A percentile compares a stretch with the other conserved stretches of the same genome.
These are phyloP conservation scores for Meripilus lineatus DNA, from an alignment of 1,284 basidiomycete species.

Conservation along the genomic window DNA sequence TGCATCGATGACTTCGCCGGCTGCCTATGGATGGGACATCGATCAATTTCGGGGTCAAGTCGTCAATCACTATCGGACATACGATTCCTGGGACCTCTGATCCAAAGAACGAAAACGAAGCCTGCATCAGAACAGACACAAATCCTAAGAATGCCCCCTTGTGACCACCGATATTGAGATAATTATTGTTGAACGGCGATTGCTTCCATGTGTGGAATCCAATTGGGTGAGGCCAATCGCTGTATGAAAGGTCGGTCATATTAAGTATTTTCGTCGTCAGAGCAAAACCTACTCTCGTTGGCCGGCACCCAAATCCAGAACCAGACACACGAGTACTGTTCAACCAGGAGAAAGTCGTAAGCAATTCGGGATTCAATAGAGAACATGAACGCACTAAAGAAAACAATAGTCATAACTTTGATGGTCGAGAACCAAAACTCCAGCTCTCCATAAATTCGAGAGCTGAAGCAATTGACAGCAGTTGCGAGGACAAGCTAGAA, in stretches of 20 bases:
- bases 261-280: no score
- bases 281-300: no score
- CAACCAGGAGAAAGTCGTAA: background rate
- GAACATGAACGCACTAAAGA: constrained; percentile 22
- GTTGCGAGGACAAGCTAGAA: constrained; percentile 73
- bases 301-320: constrained; percentile 27
- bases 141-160: constrained; percentile 43
- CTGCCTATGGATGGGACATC: constrained; percentile 24
- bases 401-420: constrained; percentile 34
- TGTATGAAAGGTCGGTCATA: no score
- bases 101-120: constrained; percentile 29
- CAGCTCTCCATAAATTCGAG: constrained; percentile 29
- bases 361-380: background rate
- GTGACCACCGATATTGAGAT: constrained; percentile 24
- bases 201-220: constrained; percentile 20
- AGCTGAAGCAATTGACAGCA: constrained; percentile 24
- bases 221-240: no score
- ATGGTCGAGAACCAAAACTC: constrained; percentile 34
- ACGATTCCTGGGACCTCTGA: constrained; percentile 29
- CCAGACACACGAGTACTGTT: constrained; percentile 26
- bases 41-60: background rate
- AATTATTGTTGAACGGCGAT: constrained; percentile 19
- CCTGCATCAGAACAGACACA: constrained; percentile 40
- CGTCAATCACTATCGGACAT: no score
- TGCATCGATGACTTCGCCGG: constrained; percentile 29